Evolutionary conservation across 352 stramenopile genomes (phyloP), one percentile per base, ranked within the genome.

Genomic region (Globisporangium echinulatum): DNA sequence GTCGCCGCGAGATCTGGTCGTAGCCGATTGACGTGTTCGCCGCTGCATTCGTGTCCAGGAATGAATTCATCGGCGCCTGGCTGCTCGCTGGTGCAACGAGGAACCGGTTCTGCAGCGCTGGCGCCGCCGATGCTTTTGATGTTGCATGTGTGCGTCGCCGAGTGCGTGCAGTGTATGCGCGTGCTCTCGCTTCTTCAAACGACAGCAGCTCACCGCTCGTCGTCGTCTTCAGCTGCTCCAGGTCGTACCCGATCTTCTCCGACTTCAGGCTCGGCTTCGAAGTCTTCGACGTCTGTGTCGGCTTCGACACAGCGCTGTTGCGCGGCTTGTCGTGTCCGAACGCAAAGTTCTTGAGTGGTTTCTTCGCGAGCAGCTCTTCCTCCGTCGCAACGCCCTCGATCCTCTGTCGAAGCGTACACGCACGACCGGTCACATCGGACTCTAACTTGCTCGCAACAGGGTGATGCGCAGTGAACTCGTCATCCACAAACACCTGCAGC

Each of bases 151-250:
- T n/a, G 8, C 46, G 46, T 36, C 46, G 46, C 10, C 46, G 46
- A 50, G 17, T 9, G 38, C 50, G 55, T 9, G 58, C 54, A 39
- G 68, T 58, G 53, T 71, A 78, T 7, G 58, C 43, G 17, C 63
- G 68, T 7, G 83, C 82, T 64, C 85, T 75, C 48, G 86, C 60
- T 76, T 95, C 85, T 80, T 95, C 85, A 33, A 95, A 95, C 38
- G 73, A 92, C 49, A 91, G 52, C 7, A 73, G 55, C 48, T 85
- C 76, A 1, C 79, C 82, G 13, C 59, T 70, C 13, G 56, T 64
- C 0, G 62, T 68, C 54, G 62, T 68, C 54, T 69, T 82, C 25
- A 84, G 61, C 58, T 74, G 56, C 42, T 75, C 57, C 36, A 76
- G 54, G 59, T 90, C 59, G 52, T 81, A 91, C 33, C 62, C 66